These are phyloP conservation scores for Penicillium argentinense DNA, from an alignment of 495 filamentous ascomycete species.

Conservation along the genomic window DNA sequence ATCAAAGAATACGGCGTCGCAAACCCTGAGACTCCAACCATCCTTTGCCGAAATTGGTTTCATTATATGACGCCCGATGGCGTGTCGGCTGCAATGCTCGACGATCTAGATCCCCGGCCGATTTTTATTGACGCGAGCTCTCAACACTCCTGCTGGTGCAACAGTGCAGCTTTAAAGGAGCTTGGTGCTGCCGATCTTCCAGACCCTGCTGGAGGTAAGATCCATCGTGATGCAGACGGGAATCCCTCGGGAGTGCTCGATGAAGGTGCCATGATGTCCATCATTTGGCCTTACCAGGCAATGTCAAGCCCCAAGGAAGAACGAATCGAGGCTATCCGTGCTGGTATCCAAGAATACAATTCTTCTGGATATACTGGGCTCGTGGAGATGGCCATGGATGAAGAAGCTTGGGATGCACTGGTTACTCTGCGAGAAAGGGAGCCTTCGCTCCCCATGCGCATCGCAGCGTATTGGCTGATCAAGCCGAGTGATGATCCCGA, in stretches of 20 bases:
- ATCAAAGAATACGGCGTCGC: slow-evolving; percentile 46
- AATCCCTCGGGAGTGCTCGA: slow-evolving; percentile 52
- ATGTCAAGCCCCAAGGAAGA: slow-evolving; percentile 49
- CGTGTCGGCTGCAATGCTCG: slow-evolving; percentile 49
- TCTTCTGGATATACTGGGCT: slow-evolving; percentile 43
- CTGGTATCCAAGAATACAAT: slow-evolving; percentile 6
- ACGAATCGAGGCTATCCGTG: slow-evolving; percentile 43
- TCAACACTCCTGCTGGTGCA: slow-evolving; percentile 63
- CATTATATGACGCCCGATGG: slow-evolving; percentile 54
- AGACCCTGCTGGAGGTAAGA: slow-evolving; percentile 56
- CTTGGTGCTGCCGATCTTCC: slow-evolving; percentile 46
- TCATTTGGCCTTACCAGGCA: slow-evolving; percentile 61
- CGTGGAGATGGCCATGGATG: slow-evolving; percentile 63
- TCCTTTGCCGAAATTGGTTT: slow-evolving; percentile 61
- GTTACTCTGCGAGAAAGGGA: slow-evolving; percentile 33
- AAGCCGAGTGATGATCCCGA: slow-evolving; percentile 40
- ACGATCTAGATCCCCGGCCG: slow-evolving; percentile 51
- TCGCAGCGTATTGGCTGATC: slow-evolving; percentile 60
- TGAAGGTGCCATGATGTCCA: slow-evolving; percentile 56
- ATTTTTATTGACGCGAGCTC: slow-evolving; percentile 64
- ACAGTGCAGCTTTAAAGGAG: slow-evolving; percentile 52
- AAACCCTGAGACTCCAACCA: slow-evolving; percentile 46
- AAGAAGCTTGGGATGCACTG: slow-evolving; percentile 54
- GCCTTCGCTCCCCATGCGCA: slow-evolving; percentile 40
- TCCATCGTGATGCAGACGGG: slow-evolving; percentile 50